Percentiles rank a stretch among this genome's conserved stretches.
Conservation (phyloP, 441 rosid species). For the Pelargonium myrrhifolium region DNA sequence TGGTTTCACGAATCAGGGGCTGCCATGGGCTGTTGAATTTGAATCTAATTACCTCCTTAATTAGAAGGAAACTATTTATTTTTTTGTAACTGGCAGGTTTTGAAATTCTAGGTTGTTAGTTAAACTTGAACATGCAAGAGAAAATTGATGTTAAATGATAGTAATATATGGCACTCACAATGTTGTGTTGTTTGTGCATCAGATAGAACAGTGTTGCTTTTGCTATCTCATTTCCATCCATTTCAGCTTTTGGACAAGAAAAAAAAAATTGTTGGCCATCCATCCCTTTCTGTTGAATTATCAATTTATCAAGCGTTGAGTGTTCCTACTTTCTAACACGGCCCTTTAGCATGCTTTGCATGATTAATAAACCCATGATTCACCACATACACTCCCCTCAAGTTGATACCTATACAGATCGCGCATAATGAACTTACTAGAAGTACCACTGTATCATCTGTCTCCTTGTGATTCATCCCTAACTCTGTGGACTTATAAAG, state of each 20-base stretch:
- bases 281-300: not conserved
- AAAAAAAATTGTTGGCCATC: not conserved
- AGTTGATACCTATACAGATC: not conserved
- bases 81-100: not conserved
- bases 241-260: not conserved
- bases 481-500: not conserved
- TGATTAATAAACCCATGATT: not conserved
- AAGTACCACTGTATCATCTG: not conserved
- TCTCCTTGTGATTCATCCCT: not conserved
- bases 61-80: not conserved
- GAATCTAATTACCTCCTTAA: not conserved
- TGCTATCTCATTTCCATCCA: not conserved
- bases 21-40: not conserved
- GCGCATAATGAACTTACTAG: not conserved
- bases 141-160: not conserved
- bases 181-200: not conserved
- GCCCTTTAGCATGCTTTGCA: not conserved
- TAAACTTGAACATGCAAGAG: not conserved
- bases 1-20: not conserved
- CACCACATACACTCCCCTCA: not conserved
- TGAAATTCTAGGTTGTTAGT: not conserved
- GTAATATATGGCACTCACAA: not conserved
- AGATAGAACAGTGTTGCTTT: not conserved
- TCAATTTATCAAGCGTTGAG: not conserved
- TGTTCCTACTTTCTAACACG: not conserved